Percentiles rank a stretch among this genome's conserved stretches.
Evolutionary conservation across 306 rosid genomes (phyloP).

Genomic region (Rosa chinensis): DNA sequence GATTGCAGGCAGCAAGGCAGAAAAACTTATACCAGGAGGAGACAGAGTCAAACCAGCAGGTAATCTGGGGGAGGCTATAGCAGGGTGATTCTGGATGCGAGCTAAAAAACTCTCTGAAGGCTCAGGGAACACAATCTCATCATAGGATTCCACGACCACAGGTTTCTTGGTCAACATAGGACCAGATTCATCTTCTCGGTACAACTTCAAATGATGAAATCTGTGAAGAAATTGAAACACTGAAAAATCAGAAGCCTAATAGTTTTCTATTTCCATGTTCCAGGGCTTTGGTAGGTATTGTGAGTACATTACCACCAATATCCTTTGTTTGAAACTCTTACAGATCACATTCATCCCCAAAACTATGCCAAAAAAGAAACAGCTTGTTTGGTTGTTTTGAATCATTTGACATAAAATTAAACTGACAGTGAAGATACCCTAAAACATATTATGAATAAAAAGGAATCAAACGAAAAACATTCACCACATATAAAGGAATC

Average conservation of each 20-base stretch:
- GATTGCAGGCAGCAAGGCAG: slow-evolving; percentile 12
- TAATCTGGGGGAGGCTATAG: slow-evolving; percentile 54
- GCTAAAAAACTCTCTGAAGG: slow-evolving; percentile 68
- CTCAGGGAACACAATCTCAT: slow-evolving; percentile 75
- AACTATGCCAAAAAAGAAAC: neutral
- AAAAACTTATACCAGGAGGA: slow-evolving; percentile 46
- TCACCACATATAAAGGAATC: neutral
- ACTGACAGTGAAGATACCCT: neutral
- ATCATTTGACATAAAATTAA: neutral
- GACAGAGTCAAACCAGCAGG: slow-evolving; percentile 61
- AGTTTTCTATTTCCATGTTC: slow-evolving; percentile 22
- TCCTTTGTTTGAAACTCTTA: too few relatives aligned
- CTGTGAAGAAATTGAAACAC: slow-evolving; percentile 55
- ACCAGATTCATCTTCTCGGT: slow-evolving; percentile 72
- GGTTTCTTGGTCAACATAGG: slow-evolving; percentile 79
- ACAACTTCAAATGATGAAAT: slow-evolving; percentile 80
- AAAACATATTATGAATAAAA: neutral
- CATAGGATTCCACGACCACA: slow-evolving; percentile 64
- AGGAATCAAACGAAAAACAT: neutral
- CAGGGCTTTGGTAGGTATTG: slow-evolving; percentile 5
- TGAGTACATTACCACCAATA: neutral
- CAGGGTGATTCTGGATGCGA: slow-evolving; percentile 60
- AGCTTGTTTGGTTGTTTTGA: neutral
- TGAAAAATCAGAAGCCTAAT: slow-evolving; percentile 42
- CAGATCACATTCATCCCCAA: too few relatives aligned